Conservation (phyloP, 1,284 basidiomycete genomes). For the Sphagnurus paluster region DNA sequence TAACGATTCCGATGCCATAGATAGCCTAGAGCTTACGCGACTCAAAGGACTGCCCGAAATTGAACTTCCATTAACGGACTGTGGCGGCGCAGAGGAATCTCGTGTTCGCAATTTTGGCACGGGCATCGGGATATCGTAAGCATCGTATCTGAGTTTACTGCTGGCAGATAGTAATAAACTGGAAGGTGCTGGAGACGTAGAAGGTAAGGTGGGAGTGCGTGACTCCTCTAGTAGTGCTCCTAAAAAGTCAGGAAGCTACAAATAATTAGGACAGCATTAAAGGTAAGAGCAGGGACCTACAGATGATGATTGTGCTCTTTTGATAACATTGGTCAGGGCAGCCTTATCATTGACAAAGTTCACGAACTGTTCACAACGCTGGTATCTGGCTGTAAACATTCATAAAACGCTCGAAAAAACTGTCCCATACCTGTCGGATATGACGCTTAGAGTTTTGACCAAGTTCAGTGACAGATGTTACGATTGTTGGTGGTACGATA, state of each 20-base stretch:
- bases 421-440: slow-evolving; percentile 50
- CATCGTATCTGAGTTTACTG: slow-evolving; percentile 67
- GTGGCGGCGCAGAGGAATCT: slow-evolving; percentile 27
- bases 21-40: slow-evolving; percentile 36
- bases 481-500: slow-evolving; percentile 46
- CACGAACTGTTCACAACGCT: slow-evolving; percentile 72
- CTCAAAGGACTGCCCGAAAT: slow-evolving; percentile 20
- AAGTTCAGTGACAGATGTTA: slow-evolving; percentile 41
- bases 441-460: slow-evolving; percentile 46
- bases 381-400: slow-evolving; percentile 13
- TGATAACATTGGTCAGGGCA: slow-evolving; percentile 45
- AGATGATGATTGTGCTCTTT: slow-evolving; percentile 47
- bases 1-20: slow-evolving; percentile 21
- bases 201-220: slow-evolving; percentile 7
- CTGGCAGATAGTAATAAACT: slow-evolving; percentile 35
- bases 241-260: slow-evolving; percentile 70
- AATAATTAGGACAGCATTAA: not conserved
- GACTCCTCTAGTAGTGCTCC: slow-evolving; percentile 42
- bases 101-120: slow-evolving; percentile 42
- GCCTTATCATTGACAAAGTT: slow-evolving; percentile 44
- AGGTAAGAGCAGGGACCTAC: slow-evolving; percentile 34
- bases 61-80: slow-evolving; percentile 20
- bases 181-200: slow-evolving; percentile 21
- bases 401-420: not conserved
- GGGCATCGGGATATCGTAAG: slow-evolving; percentile 63